Evolutionary conservation across 306 rosid species (phyloP).

Genomic region (Glycine latifolia): DNA sequence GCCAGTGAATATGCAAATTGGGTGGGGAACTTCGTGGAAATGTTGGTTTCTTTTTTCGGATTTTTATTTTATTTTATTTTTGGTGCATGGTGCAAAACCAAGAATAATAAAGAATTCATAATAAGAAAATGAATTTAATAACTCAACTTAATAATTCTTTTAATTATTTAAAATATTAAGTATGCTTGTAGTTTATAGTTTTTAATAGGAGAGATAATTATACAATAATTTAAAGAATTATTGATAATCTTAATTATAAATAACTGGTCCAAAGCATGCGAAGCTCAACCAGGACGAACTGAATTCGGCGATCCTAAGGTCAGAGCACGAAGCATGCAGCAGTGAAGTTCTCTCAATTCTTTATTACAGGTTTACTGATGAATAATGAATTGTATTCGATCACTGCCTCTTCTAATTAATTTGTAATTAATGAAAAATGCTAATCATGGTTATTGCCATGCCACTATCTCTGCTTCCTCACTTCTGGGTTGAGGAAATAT

Average conservation of each 20-base stretch:
- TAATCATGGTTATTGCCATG: not conserved
- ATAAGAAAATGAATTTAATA: not conserved
- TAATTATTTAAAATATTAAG: no score
- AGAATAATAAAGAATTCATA: not conserved
- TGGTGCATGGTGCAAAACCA: not conserved
- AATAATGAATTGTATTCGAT: not conserved
- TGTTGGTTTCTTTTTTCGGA: not conserved
- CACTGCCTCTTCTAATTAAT: not conserved
- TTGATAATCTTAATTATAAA: not conserved
- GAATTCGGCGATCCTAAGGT: no score
- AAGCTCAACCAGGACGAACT: no score
- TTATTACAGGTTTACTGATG: no score
- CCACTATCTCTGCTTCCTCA: not conserved
- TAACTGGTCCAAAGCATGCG: no score
- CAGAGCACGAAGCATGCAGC: no score
- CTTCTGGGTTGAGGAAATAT: no score
- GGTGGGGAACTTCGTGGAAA: not conserved
- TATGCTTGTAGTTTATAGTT: no score
- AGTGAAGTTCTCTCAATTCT: no score
- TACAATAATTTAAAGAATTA: no score
- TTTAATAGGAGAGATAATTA: not conserved
- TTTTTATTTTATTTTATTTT: not conserved
- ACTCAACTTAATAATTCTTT: not conserved
- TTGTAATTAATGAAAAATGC: not conserved
- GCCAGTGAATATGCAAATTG: conserved; percentile 5